Evolutionary conservation across 2,329 filamentous ascomycete species (phyloP).

Genomic region (Aspergillaceae sp.): DNA sequence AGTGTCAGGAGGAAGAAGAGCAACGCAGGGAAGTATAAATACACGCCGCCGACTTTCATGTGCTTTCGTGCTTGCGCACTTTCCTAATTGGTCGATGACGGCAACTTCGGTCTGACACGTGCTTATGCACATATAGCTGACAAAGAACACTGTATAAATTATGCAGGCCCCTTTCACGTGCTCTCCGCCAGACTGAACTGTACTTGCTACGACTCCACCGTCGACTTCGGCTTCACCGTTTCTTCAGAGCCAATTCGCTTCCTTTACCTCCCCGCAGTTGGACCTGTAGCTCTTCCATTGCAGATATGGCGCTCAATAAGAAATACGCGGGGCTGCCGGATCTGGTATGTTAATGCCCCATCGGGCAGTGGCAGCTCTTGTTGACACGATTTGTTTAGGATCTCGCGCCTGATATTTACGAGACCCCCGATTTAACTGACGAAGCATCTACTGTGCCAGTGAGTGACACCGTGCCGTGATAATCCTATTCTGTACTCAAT

Average conservation of each 20-base stretch:
- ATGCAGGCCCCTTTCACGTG: neutral
- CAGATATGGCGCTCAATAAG: conserved; percentile 61
- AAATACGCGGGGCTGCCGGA: conserved; percentile 79
- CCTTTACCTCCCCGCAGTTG: neutral
- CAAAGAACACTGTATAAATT: neutral
- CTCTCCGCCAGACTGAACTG: neutral
- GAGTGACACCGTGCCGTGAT: conserved; percentile 22
- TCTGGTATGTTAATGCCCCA: conserved; percentile 47
- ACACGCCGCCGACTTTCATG: neutral
- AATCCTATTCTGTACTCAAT: no score
- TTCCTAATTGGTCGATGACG: neutral
- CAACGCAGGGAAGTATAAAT: neutral
- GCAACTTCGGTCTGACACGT: conserved; percentile 1
- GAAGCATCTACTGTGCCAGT: conserved; percentile 80
- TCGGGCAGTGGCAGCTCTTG: neutral
- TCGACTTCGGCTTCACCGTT: no score
- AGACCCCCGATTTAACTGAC: conserved; percentile 86
- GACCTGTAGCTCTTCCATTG: neutral
- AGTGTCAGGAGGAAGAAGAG: neutral
- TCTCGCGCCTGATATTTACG: conserved; percentile 88
- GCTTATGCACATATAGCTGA: neutral
- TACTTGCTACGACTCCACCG: neutral
- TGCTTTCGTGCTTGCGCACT: neutral
- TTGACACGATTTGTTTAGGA: conserved; percentile 50
- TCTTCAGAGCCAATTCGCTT: no score